Conservation (phyloP, 2,329 filamentous ascomycete species). For the Phoma sp. region DNA sequence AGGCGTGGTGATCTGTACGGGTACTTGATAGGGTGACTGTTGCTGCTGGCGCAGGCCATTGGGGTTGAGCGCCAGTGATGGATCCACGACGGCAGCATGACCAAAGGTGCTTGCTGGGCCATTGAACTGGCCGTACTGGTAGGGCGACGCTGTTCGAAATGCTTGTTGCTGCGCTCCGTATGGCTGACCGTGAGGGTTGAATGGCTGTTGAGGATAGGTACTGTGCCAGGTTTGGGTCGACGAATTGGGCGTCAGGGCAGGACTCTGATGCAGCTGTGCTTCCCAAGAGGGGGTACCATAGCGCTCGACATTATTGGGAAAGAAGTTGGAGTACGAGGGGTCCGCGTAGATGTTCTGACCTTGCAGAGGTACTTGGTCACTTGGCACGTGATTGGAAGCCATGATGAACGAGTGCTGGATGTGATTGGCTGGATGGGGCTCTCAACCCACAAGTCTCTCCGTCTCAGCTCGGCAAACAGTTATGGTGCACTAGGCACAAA, state of each 20-base stretch:
- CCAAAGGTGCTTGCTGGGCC: conserved; percentile 29
- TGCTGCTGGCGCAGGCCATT: conserved; percentile 37
- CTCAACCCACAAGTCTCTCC: conserved; percentile 29
- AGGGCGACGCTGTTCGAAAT: conserved; percentile 39
- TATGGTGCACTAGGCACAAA: conserved; percentile 46
- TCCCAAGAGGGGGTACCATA: conserved; percentile 41
- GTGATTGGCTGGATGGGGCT: conserved; percentile 35
- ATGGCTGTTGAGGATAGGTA: conserved; percentile 36
- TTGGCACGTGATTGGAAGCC: conserved; percentile 48
- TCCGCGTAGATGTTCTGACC: conserved; percentile 45
- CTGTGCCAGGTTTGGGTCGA: conserved; percentile 36
- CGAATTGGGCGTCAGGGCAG: conserved; percentile 26
- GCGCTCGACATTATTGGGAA: conserved; percentile 37
- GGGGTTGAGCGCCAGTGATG: conserved; percentile 33
- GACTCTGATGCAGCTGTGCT: conserved; percentile 35
- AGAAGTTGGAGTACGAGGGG: conserved; percentile 38
- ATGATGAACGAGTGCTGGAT: conserved; percentile 31
- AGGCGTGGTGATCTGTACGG: conserved; percentile 30
- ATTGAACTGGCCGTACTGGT: conserved; percentile 42
- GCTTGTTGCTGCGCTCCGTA: conserved; percentile 32
- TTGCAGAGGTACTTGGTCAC: conserved; percentile 41
- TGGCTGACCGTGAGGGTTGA: conserved; percentile 30
- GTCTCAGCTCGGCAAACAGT: conserved; percentile 28
- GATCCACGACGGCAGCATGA: conserved; percentile 38
- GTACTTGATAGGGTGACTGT: conserved; percentile 41